Evolutionary conservation across 148 eudicot species (phyloP).

Genomic region (Spergularia marina): DNA sequence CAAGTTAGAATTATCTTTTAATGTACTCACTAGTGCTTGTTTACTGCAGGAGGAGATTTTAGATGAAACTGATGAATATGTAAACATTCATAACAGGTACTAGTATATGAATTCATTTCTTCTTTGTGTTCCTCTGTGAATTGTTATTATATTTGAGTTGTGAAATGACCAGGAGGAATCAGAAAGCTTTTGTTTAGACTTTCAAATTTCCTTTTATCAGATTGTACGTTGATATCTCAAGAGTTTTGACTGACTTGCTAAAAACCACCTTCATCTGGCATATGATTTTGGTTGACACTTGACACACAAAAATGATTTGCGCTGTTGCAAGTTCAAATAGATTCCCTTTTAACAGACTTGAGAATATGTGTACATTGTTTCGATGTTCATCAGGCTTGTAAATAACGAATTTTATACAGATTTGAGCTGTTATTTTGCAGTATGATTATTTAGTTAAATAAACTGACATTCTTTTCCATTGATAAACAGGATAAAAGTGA

Average conservation of each 20-base stretch:
- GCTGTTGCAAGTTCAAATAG: not conserved
- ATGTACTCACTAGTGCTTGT: slow-evolving; percentile 2
- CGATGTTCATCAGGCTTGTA: not conserved
- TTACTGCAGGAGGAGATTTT: slow-evolving; percentile 84
- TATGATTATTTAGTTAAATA: not conserved
- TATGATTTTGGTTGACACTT: no score
- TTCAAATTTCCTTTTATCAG: not conserved
- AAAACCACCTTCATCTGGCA: no score
- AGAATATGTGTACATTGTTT: not conserved
- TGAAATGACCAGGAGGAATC: not conserved
- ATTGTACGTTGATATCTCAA: not conserved
- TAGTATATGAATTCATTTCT: not conserved
- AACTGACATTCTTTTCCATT: not conserved
- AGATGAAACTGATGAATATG: slow-evolving; percentile 97
- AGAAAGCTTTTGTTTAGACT: not conserved
- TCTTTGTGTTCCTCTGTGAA: not conserved
- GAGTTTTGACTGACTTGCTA: not conserved
- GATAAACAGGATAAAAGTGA: slow-evolving; percentile 83
- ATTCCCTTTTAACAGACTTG: not conserved
- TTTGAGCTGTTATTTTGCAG: not conserved
- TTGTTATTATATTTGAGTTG: not conserved
- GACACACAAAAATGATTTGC: no score
- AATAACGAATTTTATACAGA: not conserved
- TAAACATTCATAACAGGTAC: slow-evolving; percentile 97
- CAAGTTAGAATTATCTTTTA: no score